Evolutionary conservation across 352 stramenopile species (phyloP).

Genomic region (Phytophthora tubulina): DNA sequence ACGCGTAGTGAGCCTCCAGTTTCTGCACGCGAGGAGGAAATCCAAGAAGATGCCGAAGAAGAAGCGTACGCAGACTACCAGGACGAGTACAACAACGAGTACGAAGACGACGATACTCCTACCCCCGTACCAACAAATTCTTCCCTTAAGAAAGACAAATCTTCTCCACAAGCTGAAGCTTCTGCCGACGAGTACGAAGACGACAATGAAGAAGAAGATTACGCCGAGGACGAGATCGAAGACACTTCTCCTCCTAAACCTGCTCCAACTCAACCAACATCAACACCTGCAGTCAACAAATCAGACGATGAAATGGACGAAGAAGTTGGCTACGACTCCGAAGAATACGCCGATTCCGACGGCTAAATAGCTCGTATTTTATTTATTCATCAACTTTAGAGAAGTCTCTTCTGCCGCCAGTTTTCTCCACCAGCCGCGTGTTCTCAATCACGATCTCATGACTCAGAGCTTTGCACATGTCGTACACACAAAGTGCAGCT

Average conservation of each 20-base stretch:
- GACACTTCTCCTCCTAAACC: constrained; percentile 30
- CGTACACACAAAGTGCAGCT: constrained; percentile 97
- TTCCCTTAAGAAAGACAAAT: constrained; percentile 2
- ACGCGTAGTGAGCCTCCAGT: constrained; percentile 8
- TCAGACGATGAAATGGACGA: constrained; percentile 48
- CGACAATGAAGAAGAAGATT: constrained; percentile 35
- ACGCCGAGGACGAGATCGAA: constrained; percentile 37
- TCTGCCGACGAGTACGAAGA: constrained; percentile 40
- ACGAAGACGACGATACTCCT: constrained; percentile 50
- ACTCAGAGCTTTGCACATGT: constrained; percentile 98
- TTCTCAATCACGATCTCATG: constrained; percentile 95
- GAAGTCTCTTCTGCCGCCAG: constrained; percentile 91
- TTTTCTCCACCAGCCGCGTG: constrained; percentile 92
- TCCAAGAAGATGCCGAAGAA: constrained; percentile 29
- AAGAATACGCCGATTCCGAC: constrained; percentile 75
- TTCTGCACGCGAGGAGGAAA: constrained; percentile 31
- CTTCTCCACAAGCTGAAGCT: neutral
- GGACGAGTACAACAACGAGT: constrained; percentile 53
- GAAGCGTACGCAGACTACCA: constrained; percentile 50
- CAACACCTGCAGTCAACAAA: constrained; percentile 3
- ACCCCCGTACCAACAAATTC: neutral
- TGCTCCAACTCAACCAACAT: neutral
- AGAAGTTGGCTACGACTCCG: constrained; percentile 53
- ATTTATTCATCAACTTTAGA: constrained; percentile 23
- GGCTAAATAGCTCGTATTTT: constrained; percentile 2